These are phyloP conservation scores for Crithidia expoeki DNA, from an alignment of 208 protist species.

Conservation along the genomic window DNA sequence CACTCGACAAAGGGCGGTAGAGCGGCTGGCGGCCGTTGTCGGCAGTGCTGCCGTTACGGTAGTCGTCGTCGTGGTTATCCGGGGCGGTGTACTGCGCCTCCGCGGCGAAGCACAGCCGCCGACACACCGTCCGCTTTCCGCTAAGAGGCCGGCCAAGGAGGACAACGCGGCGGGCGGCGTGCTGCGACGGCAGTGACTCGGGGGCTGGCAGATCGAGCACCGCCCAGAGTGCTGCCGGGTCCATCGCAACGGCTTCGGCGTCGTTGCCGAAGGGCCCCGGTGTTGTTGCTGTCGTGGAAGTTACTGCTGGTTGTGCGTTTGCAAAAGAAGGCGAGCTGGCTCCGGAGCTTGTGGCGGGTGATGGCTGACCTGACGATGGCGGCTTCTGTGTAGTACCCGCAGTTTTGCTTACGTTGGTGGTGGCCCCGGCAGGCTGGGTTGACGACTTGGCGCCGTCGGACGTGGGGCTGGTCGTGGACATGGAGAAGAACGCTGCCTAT, in stretches of 20 bases:
- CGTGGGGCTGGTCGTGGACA: too few species aligned
- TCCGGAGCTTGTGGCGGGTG: not conserved
- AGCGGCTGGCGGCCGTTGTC: slow-evolving; percentile 33
- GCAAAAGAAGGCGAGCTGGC: not conserved
- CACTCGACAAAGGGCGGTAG: slow-evolving; percentile 29
- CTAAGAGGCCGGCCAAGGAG: slow-evolving; percentile 69
- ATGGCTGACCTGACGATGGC: too few species aligned
- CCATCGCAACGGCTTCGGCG: slow-evolving; percentile 19
- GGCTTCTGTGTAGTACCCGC: not conserved
- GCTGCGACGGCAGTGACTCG: slow-evolving; percentile 45
- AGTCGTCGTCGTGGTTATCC: slow-evolving; percentile 8
- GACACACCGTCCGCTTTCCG: slow-evolving; percentile 80
- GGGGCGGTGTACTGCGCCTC: slow-evolving; percentile 42
- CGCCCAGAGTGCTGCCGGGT: slow-evolving; percentile 50
- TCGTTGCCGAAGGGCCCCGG: not conserved
- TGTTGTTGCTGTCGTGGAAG: too few species aligned
- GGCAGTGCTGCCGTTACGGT: not conserved
- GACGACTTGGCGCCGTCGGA: too few species aligned
- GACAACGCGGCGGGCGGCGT: slow-evolving; percentile 54
- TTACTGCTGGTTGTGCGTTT: too few species aligned
- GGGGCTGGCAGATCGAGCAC: slow-evolving; percentile 53
- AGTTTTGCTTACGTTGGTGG: too few species aligned
- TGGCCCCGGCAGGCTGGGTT: too few species aligned
- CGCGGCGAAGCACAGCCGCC: slow-evolving; percentile 64
- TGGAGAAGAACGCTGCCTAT: too few species aligned